Percentiles rank a stretch among this genome's conserved stretches.
These are phyloP conservation scores for Monoraphidium neglectum DNA, from an alignment of 139 green algal species.

Conservation along the genomic window DNA sequence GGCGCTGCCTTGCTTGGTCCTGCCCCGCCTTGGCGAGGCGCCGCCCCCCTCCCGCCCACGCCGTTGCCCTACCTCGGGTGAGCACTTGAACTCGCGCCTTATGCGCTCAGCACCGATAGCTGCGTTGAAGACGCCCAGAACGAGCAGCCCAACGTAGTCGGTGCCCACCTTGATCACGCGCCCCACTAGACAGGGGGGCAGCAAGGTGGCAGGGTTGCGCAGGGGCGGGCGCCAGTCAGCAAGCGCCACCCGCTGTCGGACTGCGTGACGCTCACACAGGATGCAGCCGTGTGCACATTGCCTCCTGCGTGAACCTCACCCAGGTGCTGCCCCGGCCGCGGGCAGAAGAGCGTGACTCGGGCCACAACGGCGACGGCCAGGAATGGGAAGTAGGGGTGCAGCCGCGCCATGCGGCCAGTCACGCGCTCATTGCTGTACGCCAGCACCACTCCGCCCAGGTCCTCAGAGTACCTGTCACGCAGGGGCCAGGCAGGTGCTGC, in stretches of 20 bases:
- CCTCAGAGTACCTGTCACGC: constrained; percentile 51
- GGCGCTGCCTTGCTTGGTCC: no score
- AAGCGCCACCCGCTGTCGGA: no score
- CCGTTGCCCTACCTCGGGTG: neutral
- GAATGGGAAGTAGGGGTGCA: constrained; percentile 66
- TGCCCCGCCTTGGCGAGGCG: no score
- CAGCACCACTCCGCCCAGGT: constrained; percentile 53
- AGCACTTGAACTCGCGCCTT: constrained; percentile 33
- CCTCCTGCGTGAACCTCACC: constrained; percentile 42
- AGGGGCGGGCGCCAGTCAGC: no score
- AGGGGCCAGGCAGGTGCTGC: neutral
- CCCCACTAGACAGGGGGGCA: constrained; percentile 33
- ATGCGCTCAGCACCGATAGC: constrained; percentile 49
- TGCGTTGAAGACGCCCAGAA: constrained; percentile 74
- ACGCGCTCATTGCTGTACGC: constrained; percentile 36
- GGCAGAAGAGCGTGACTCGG: constrained; percentile 49
- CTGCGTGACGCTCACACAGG: no score
- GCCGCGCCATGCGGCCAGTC: constrained; percentile 18
- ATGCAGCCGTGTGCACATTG: no score
- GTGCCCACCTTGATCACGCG: constrained; percentile 61
- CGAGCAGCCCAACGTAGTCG: constrained; percentile 70
- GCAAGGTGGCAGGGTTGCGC: neutral
- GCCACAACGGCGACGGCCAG: constrained; percentile 48
- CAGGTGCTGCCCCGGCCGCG: constrained; percentile 32
- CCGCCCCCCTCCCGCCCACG: neutral